Evolutionary conservation across 2,329 filamentous ascomycete species (phyloP).

Genomic region (Botrytis aclada): DNA sequence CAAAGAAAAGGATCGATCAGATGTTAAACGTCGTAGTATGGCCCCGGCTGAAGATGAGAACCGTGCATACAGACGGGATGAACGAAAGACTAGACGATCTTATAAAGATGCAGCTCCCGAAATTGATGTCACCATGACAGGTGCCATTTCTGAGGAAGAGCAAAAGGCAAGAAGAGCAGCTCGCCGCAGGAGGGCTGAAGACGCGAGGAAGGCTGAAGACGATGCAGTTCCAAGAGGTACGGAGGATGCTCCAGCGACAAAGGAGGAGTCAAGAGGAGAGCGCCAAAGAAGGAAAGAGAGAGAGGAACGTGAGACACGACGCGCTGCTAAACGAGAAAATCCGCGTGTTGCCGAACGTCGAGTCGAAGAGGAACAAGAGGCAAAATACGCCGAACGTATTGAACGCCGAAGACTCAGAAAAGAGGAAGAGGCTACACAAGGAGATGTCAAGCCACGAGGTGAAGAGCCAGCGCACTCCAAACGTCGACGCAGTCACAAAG

Average conservation of each 20-base stretch:
- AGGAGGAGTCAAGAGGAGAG: conserved; percentile 56
- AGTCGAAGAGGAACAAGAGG: conserved; percentile 24
- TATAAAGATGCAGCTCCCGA: conserved; percentile 47
- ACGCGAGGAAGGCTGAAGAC: conserved; percentile 52
- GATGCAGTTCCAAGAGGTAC: conserved; percentile 49
- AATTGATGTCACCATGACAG: conserved; percentile 42
- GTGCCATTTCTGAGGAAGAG: conserved; percentile 52
- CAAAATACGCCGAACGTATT: conserved; percentile 27
- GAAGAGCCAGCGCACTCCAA: conserved; percentile 44
- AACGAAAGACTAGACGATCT: conserved; percentile 39
- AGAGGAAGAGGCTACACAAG: conserved; percentile 42
- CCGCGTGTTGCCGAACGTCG: conserved; percentile 39
- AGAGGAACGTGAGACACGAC: conserved; percentile 58
- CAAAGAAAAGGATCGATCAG: conserved; percentile 41
- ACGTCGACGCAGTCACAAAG: conserved; percentile 48
- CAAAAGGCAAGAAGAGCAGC: conserved; percentile 61
- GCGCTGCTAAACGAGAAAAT: conserved; percentile 53
- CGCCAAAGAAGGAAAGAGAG: conserved; percentile 55
- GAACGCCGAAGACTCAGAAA: conserved; percentile 49
- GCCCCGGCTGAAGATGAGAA: conserved; percentile 51
- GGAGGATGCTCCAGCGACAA: conserved; percentile 52
- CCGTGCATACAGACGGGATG: conserved; percentile 37
- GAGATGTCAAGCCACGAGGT: conserved; percentile 45
- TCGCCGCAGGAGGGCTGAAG: conserved; percentile 56
- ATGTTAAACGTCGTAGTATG: conserved; percentile 50